Evolutionary conservation across 2,329 filamentous ascomycete species (phyloP).

Genomic region (Aureobasidium sp.): DNA sequence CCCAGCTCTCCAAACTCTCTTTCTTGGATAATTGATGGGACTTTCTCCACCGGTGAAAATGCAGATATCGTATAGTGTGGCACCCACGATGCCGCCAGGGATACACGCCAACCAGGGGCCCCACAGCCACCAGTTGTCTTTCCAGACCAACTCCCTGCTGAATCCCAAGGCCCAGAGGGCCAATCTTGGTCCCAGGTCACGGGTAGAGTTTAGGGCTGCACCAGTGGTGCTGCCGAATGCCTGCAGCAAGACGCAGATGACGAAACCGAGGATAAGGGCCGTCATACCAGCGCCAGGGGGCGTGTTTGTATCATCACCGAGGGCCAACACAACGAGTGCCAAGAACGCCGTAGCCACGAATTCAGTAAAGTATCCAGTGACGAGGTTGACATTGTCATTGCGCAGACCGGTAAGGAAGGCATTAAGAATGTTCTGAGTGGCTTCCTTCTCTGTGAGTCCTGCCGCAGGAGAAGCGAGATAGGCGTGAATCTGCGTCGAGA

Average conservation of each 20-base stretch:
- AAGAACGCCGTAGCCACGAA: slow-evolving; percentile 37
- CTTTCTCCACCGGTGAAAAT: slow-evolving; percentile 43
- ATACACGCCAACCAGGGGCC: slow-evolving; percentile 35
- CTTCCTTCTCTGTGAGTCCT: slow-evolving; percentile 33
- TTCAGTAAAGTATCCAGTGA: slow-evolving; percentile 42
- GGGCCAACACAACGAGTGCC: slow-evolving; percentile 31
- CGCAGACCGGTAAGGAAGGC: slow-evolving; percentile 24
- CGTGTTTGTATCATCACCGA: slow-evolving; percentile 24
- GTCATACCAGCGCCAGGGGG: slow-evolving; percentile 42
- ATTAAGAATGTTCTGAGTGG: slow-evolving; percentile 25
- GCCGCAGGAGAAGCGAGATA: slow-evolving; percentile 20
- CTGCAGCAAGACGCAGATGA: slow-evolving; percentile 30
- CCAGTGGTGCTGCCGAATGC: slow-evolving; percentile 41
- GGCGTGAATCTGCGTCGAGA: slow-evolving; percentile 29
- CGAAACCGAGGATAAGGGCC: slow-evolving; percentile 39
- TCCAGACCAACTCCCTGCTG: slow-evolving; percentile 25
- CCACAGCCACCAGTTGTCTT: slow-evolving; percentile 38
- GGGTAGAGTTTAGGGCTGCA: slow-evolving; percentile 39
- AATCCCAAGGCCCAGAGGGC: slow-evolving; percentile 38
- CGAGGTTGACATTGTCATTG: slow-evolving; percentile 17
- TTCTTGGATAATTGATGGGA: slow-evolving; percentile 43
- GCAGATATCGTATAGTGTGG: slow-evolving; percentile 39
- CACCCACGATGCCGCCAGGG: slow-evolving; percentile 35
- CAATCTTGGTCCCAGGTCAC: slow-evolving; percentile 43
- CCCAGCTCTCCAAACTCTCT: slow-evolving; percentile 9